These are phyloP conservation scores for Lichtheimia ornata DNA, from an alignment of 371 early-diverging fungal genomes.

Conservation along the genomic window DNA sequence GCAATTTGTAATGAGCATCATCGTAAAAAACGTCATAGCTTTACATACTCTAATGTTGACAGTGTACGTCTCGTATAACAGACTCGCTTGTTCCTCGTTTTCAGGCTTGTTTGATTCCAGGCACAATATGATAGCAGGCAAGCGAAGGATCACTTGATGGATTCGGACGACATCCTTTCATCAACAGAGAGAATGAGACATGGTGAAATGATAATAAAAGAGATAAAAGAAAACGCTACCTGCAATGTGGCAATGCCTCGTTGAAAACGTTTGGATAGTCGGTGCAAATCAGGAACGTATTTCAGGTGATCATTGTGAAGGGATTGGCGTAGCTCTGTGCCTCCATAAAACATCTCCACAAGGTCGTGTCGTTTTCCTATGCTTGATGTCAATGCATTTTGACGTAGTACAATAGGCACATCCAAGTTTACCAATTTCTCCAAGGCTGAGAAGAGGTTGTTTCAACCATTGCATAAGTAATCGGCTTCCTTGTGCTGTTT, in stretches of 20 bases:
- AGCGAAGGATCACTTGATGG: conserved; percentile 82
- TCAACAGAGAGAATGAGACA: background rate
- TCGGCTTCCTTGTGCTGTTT: conserved; percentile 89
- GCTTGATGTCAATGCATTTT: background rate
- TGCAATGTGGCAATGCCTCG: conserved; percentile 81
- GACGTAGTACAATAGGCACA: background rate
- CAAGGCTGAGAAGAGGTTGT: conserved; percentile 83
- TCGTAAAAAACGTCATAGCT: background rate
- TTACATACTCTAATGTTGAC: conserved; percentile 13
- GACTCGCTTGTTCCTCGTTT: conserved; percentile 19
- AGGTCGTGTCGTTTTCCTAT: conserved; percentile 75
- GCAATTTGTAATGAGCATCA: background rate
- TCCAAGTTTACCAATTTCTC: conserved; percentile 62
- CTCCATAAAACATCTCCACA: conserved; percentile 74
- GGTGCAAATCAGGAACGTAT: conserved; percentile 84
- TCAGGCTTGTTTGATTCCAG: conserved; percentile 51
- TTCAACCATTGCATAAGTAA: conserved; percentile 92
- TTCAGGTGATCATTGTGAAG: conserved; percentile 80
- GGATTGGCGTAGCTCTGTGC: conserved; percentile 70
- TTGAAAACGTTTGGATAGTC: conserved; percentile 83
- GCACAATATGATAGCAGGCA: conserved; percentile 68
- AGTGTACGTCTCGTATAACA: conserved; percentile 28
- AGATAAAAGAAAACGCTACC: conserved; percentile 13
- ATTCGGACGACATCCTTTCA: conserved; percentile 82
- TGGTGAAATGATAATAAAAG: background rate